phyloP scores from a whole-genome alignment of 1,284 basidiomycete species.

The Rhodotorula sp. region DNA sequence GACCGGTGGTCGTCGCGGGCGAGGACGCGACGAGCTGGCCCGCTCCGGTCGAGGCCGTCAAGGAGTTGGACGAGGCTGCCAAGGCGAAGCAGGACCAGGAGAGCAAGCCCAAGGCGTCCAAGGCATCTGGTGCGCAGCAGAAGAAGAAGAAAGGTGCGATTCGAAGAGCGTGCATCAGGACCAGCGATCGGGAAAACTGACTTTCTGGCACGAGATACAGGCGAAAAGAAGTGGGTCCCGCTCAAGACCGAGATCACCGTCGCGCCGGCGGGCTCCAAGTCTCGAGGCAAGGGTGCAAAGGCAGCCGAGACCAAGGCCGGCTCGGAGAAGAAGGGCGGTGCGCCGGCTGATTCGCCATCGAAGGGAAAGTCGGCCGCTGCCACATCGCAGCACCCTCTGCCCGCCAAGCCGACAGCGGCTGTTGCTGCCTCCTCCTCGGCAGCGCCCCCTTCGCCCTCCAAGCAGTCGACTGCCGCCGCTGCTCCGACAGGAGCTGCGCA shows the following conservation, averaged over 20 bases:
- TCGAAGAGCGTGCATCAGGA: too few species aligned
- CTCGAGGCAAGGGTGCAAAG: conserved; percentile 1
- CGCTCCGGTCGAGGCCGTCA: conserved; percentile 28
- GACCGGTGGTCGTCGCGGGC: conserved; percentile 23
- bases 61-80: background rate
- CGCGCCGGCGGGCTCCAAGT: conserved; percentile 13
- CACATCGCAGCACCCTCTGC: background rate
- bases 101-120: conserved; percentile 6
- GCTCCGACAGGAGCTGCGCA: background rate
- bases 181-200: background rate
- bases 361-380: background rate
- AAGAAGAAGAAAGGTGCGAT: conserved; percentile 40
- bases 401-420: background rate
- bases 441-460: background rate
- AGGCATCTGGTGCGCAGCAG: background rate
- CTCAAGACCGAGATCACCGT: conserved; percentile 40
- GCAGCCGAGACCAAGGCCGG: background rate
- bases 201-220: background rate
- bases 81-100: conserved; percentile 11
- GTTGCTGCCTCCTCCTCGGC: background rate
- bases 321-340: background rate
- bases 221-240: conserved; percentile 38
- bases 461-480: background rate
- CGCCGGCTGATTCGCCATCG: background rate
- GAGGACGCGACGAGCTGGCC: conserved; percentile 34